Conservation (phyloP, 345 rosid species). For the Chamaenerion angustifolium region DNA sequence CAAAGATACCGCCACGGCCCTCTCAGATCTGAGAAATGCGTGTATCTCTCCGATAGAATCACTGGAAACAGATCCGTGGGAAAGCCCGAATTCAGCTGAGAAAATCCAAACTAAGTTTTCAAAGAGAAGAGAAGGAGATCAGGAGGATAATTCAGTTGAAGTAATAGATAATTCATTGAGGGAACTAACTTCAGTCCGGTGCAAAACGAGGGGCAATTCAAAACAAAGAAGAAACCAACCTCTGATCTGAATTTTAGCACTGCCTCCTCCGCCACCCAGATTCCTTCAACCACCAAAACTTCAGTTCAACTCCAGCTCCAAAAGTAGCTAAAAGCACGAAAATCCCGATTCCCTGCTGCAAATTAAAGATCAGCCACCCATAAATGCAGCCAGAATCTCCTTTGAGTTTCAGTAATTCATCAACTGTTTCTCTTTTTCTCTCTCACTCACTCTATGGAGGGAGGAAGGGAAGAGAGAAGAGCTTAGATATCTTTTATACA, state of each 20-base stretch:
- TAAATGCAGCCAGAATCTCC: slow-evolving; percentile 19
- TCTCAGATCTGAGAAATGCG: slow-evolving; percentile 10
- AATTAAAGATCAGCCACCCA: background rate
- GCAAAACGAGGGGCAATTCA: slow-evolving; percentile 2
- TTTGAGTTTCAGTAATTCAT: slow-evolving; percentile 8
- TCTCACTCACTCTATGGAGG: slow-evolving; percentile 8
- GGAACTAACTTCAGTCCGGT: no score
- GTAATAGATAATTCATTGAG: background rate
- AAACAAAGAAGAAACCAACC: slow-evolving; percentile 12
- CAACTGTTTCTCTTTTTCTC: slow-evolving; percentile 10
- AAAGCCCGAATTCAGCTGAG: no score
- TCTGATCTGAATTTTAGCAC: slow-evolving; percentile 20
- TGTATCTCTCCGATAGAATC: background rate
- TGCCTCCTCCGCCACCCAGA: no score
- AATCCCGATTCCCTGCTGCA: no score
- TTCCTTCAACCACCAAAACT: background rate
- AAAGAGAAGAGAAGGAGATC: no score
- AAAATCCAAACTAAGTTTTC: no score
- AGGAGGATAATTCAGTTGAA: slow-evolving; percentile 1
- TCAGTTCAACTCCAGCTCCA: slow-evolving; percentile 3
- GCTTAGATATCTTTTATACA: slow-evolving; percentile 25
- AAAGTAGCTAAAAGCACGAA: slow-evolving; percentile 5
- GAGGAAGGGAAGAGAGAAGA: slow-evolving; percentile 3
- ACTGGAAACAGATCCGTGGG: no score
- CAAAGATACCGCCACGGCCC: background rate